Conservation (phyloP, 495 filamentous ascomycete genomes). For the Aspergillus ellipticus region DNA sequence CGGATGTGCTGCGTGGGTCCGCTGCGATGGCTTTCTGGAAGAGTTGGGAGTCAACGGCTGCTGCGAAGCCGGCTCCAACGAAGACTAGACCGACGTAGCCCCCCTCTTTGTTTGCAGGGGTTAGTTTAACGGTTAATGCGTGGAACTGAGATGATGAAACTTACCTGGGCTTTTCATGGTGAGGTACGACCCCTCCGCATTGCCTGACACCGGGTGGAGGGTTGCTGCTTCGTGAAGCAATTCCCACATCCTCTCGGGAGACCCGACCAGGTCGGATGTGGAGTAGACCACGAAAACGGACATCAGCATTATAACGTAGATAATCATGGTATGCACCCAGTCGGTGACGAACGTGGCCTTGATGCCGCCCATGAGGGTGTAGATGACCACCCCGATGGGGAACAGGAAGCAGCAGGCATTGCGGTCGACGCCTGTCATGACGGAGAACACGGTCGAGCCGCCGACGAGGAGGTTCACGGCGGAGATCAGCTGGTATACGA, state of each 20-base stretch:
- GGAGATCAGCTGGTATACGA: conserved; percentile 25
- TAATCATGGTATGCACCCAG: not conserved
- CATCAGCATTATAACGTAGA: not conserved
- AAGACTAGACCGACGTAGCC: conserved; percentile 2
- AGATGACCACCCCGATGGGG: conserved; percentile 4
- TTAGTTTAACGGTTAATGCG: no score
- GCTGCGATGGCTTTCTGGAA: conserved; percentile 3
- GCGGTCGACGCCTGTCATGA: not conserved
- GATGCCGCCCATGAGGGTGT: conserved; percentile 3
- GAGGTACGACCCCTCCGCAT: not conserved
- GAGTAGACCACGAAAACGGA: not conserved
- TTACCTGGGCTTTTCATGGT: not conserved
- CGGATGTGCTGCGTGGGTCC: not conserved
- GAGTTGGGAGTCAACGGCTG: not conserved
- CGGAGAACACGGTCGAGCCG: conserved; percentile 6
- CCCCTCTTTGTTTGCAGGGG: not conserved
- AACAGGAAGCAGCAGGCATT: not conserved
- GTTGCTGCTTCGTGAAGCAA: not conserved
- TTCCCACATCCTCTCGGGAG: not conserved
- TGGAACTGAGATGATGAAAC: not conserved
- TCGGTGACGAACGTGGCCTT: conserved; percentile 4
- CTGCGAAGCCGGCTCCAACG: not conserved
- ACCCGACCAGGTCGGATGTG: not conserved
- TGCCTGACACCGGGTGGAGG: not conserved
- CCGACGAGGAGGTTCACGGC: conserved; percentile 28